Base-by-base conservation (phyloP, 148 eudicot genomes). In the Heliosperma pusillum region DNA sequence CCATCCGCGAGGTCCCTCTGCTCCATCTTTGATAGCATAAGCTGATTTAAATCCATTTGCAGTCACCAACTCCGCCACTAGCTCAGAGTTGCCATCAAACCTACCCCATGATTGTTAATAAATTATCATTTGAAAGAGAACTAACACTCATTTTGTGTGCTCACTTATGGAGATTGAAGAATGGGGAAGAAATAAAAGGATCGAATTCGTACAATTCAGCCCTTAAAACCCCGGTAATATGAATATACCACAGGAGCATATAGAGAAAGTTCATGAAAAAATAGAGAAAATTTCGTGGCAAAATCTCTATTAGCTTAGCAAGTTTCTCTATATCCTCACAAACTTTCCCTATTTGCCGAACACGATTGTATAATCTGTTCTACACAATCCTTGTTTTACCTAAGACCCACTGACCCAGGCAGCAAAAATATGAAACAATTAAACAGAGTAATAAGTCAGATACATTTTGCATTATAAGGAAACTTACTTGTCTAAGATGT, bases 1-100 rank as follows among this genome's bases (percentile, higher is more conserved):
- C 99, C 99, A 95, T 82, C 99, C 99, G 10, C 90, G 84, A 67
- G 90, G 76, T 72, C 99, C 99, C 87, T 92, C 99, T 61, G 99
- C 97, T 74, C 99, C 99, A 73, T 95, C 99, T 90, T 90, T 90
- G 69, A 92, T 88, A 52, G 96, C 99, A 78, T 88, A 95, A 56
- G 97, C 99, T 55, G 96, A 87, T 86, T 92, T 92, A 82, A 87
- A 95, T 74, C 99, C 97, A 74, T 95, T 95, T 62, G 92, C 85
- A 61, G 94, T 90, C 52, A 88, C 94, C 76, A 92, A 82, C 83
- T 95, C 97, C 8, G 99, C 96, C 3, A 93, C 95, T 67, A 91
- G 83, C 84, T 93, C 97, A 71, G 99, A 88, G 86, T 87, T 90
- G 66, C 96, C 99, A 89, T 95, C 94, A 69, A 89, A 95, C 85